Base-by-base conservation (phyloP, 108 stramenopile genomes). In the Seminavis robusta region DNA sequence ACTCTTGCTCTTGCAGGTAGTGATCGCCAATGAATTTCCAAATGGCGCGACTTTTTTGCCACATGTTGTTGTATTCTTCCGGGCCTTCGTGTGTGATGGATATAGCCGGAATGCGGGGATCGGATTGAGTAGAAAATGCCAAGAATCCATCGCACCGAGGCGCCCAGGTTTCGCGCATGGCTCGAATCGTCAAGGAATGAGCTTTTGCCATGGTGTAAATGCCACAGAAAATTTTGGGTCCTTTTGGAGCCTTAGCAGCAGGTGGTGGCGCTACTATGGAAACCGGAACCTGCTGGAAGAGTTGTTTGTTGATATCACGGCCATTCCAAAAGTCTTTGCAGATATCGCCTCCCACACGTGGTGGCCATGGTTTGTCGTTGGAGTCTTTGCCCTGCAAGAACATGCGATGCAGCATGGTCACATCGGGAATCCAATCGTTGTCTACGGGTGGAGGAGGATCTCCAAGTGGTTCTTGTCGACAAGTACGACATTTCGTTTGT, bases 11-110 rank as follows among this genome's bases (percentile, higher is more conserved):
- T 5, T 85, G 62, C 36, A 75, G 33, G 58, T 94, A 95, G 64
- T 97, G 92, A 29, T 56, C 49, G 36, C 81, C 71, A 7, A 94
- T 86, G 61, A 87, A 95, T 36, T 67, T 85, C 92, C 88, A 95
- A 33, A 95, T 88, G 38, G 59, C 31, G 16, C 39, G 38, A 5
- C 63, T 60, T 63, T 64, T 84, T 41, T 42, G 61, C 64, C 48
- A 60, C 63, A 68, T 83, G 38, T 74, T 74, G 31, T 19, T 48
- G 32, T 74, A 58, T 1, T 24, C 31, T 41, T 74, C 73, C 1
- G 60, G 60, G 8, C 88, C 85, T 3, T 67, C 52, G 53, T 78
- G 79, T 17, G 73, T 48, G 17, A 91, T 48, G 30, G 68, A 21
- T 24, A 81, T 47, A 11, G 77, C 69, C 32, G 65, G 72, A 28